Base-by-base conservation (phyloP, 2,329 filamentous ascomycete species). In the Beauveria australis region DNA sequence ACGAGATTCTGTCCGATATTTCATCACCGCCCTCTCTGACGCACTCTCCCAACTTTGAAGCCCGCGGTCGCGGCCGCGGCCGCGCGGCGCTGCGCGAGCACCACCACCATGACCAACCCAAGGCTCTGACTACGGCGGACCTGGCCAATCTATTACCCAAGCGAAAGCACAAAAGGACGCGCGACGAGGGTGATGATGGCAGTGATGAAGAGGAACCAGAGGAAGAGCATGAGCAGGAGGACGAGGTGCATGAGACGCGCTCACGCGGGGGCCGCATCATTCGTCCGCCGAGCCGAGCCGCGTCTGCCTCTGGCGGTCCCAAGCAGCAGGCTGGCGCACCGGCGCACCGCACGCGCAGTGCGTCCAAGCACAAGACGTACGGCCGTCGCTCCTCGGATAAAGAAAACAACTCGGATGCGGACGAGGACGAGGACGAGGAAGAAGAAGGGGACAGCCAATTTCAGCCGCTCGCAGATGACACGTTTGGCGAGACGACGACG, bases 11-110 rank as follows among this genome's bases (percentile, higher is more conserved):
- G n/a, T 84, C 81, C 0, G 79, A 84, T 51, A 73, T 83, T 12
- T 87, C 85, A 1, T 87, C 84, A 2, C 85, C 84, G 0, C 85
- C 85, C 0, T 87, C 85, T 0, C 75, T 88, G 4, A 88, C 85
- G 4, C 84, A 88, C 67, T 88, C 85, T 0, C 85, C 85, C 37
- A 87, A 87, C 66, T 79, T 76, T 62, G 70, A 72, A 1, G 64
- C 66, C 18, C 61, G 63, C 28, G 53, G 64, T 12, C 58, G 58
- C 28, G 53, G 64, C n/a, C 58, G 58, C 28, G 58, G 75, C 63
- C 72, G 74, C 33, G 66, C 71, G 26, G 51, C 66, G 61, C 64
- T 65, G 63, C 67, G 72, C 40, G 22, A 28, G 19, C 69, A 69
- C 52, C 44, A 43, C 40, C 40, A 43, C 40, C 41, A 19, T n/a